Percentiles rank a stretch among this genome's conserved stretches.
Conservation (phyloP, 352 stramenopile species). For the Pythium monospermum region DNA sequence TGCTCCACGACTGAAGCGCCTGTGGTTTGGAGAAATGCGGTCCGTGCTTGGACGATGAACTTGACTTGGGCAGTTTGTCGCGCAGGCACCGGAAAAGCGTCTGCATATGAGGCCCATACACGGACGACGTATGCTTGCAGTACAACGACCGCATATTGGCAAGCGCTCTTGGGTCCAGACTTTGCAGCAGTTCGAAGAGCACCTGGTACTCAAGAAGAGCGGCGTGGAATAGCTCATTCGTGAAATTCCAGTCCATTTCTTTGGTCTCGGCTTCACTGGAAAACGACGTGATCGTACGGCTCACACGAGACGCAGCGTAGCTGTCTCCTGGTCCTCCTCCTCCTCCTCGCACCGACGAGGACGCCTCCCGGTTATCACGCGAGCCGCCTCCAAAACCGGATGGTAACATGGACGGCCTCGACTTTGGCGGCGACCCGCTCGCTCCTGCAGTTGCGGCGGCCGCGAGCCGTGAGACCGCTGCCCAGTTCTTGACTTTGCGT, state of each 20-base stretch:
- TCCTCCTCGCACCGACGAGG: constrained; percentile 3
- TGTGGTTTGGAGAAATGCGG: constrained; percentile 49
- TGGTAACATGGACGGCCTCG: constrained; percentile 10
- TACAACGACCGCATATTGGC: constrained; percentile 40
- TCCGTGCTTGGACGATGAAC: constrained; percentile 25
- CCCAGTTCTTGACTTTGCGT: constrained; percentile 38
- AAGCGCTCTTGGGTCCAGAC: constrained; percentile 35
- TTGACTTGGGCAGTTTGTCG: constrained; percentile 49
- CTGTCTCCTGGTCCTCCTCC: too few species aligned
- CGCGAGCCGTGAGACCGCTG: constrained; percentile 13
- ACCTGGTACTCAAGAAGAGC: constrained; percentile 40
- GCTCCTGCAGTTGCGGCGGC: constrained; percentile 4
- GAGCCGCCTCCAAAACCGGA: constrained; percentile 5
- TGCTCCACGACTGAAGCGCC: constrained; percentile 59
- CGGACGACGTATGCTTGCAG: constrained; percentile 36
- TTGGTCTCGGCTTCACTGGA: constrained; percentile 24
- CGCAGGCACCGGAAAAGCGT: constrained; percentile 52
- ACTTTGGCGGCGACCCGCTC: constrained; percentile 8
- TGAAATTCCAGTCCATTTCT: constrained; percentile 66
- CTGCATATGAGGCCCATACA: constrained; percentile 54
- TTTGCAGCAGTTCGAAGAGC: constrained; percentile 34
- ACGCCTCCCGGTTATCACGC: constrained; percentile 9
- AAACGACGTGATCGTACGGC: constrained; percentile 34
- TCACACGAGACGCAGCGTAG: constrained; percentile 20
- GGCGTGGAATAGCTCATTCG: constrained; percentile 50